Evolutionary conservation across 2,329 filamentous ascomycete genomes (phyloP).

Genomic region (Epichloe festucae): DNA sequence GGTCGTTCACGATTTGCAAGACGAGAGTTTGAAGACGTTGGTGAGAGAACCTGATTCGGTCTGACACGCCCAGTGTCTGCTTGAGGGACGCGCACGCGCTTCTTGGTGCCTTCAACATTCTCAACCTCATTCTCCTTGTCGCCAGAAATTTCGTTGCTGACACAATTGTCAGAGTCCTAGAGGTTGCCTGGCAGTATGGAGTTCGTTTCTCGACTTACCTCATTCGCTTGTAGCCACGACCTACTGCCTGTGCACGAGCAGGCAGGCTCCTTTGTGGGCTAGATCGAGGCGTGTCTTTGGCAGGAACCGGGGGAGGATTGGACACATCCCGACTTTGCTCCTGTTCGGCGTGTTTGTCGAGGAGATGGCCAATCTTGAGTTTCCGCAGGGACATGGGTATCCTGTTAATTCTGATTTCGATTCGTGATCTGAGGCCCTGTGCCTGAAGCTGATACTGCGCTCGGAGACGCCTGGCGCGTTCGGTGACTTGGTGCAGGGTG

Average conservation of each 20-base stretch:
- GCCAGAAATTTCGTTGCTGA: slow-evolving; percentile 49
- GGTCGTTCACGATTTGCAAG: slow-evolving; percentile 36
- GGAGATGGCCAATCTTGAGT: slow-evolving; percentile 68
- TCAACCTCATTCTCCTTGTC: slow-evolving; percentile 68
- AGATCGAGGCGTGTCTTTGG: slow-evolving; percentile 32
- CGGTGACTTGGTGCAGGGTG: slow-evolving; percentile 49
- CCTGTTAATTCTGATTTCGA: slow-evolving; percentile 87
- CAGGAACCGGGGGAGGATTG: slow-evolving; percentile 35
- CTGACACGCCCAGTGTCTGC: slow-evolving; percentile 24
- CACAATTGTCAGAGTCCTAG: slow-evolving; percentile 8
- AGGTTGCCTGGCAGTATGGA: not conserved
- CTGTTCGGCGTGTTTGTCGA: slow-evolving; percentile 37
- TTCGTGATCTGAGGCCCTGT: slow-evolving; percentile 68
- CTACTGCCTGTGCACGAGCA: slow-evolving; percentile 10
- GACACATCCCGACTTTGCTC: slow-evolving; percentile 26
- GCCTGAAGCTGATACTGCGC: slow-evolving; percentile 84
- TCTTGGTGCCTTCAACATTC: slow-evolving; percentile 55
- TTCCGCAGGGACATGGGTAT: slow-evolving; percentile 71
- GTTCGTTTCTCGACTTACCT: slow-evolving; percentile 28
- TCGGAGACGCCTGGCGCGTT: slow-evolving; percentile 74
- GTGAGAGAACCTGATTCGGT: slow-evolving; percentile 58
- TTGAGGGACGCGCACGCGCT: slow-evolving; percentile 36
- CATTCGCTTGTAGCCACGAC: slow-evolving; percentile 31
- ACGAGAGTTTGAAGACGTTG: slow-evolving; percentile 69
- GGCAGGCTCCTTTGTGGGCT: slow-evolving; percentile 23